phyloP scores from a whole-genome alignment of 2,329 filamentous ascomycete genomes.

The Aspergillus fumigatus region DNA sequence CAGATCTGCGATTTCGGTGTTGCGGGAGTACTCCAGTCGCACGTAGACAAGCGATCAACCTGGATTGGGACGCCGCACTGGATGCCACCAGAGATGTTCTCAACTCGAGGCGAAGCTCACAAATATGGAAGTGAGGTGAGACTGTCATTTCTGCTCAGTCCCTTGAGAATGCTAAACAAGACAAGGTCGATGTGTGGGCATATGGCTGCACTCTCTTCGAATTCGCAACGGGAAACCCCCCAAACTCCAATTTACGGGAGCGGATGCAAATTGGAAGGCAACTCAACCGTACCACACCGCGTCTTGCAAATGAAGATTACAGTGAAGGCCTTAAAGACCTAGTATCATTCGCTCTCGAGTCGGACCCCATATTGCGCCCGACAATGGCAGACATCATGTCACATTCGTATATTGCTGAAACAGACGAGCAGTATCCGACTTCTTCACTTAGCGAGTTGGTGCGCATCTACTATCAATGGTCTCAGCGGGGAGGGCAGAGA shows the following conservation, averaged over 20 bases:
- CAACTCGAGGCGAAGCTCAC: conserved; percentile 34
- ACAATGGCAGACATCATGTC: conserved; percentile 43
- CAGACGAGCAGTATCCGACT: conserved; percentile 43
- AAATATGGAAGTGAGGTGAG: conserved; percentile 46
- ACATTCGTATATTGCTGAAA: conserved; percentile 42
- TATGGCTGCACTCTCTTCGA: conserved; percentile 49
- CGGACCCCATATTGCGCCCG: conserved; percentile 42
- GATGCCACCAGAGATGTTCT: conserved; percentile 61
- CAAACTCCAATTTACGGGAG: conserved; percentile 45
- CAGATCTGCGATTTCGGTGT: conserved; percentile 65
- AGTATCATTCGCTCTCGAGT: conserved; percentile 41
- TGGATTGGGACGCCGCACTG: conserved; percentile 64
- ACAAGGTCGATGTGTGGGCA: conserved; percentile 48
- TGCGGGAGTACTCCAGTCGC: conserved; percentile 57
- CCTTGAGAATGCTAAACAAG: conserved; percentile 5
- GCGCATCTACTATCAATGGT: conserved; percentile 47
- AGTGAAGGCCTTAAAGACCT: conserved; percentile 44
- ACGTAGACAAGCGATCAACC: conserved; percentile 58
- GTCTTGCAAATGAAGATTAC: conserved; percentile 40
- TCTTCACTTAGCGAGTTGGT: conserved; percentile 43
- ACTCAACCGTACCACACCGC: conserved; percentile 39
- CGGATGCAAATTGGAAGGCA: conserved; percentile 45
- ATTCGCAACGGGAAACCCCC: conserved; percentile 46
- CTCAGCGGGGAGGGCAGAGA: conserved; percentile 45
- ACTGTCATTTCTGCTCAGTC: background rate